Percentiles rank a stretch among this genome's conserved stretches.
Evolutionary conservation across 768 basidiomycete species (phyloP).

Genomic region (Rhizopogon vinicolor): DNA sequence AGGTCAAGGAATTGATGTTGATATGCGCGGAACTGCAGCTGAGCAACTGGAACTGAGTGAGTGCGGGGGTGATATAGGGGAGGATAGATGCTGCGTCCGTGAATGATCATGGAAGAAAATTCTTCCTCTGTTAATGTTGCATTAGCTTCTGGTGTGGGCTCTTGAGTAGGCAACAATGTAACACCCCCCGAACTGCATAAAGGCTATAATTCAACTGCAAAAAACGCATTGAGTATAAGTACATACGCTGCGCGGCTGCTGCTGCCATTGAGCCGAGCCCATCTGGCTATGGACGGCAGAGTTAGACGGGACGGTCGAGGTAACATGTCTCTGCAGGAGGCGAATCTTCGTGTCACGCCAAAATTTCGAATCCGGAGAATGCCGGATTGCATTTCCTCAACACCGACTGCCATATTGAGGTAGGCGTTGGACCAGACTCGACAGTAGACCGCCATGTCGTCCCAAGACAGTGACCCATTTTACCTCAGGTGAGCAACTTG

Average conservation of each 20-base stretch:
- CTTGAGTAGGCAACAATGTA: neutral
- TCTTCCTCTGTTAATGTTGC: constrained; percentile 31
- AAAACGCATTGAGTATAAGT: neutral
- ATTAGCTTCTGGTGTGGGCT: neutral
- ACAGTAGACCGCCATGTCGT: constrained; percentile 5
- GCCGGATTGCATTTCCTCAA: constrained; percentile 6
- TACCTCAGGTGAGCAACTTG: constrained; percentile 58
- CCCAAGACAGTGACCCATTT: constrained; percentile 67
- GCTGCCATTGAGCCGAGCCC: constrained; percentile 14
- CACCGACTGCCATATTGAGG: neutral
- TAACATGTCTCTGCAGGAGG: constrained; percentile 25
- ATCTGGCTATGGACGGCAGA: constrained; percentile 15
- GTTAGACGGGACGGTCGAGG: constrained; percentile 14
- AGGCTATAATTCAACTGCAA: neutral
- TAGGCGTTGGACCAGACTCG: neutral
- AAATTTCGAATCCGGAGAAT: constrained; percentile 10
- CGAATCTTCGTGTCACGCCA: neutral
- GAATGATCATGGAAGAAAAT: constrained; percentile 50
- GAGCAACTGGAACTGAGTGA: constrained; percentile 73
- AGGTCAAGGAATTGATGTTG: constrained; percentile 62
- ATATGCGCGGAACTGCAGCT: constrained; percentile 81
- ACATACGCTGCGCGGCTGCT: constrained; percentile 12
- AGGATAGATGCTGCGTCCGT: constrained; percentile 54
- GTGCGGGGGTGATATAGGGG: constrained; percentile 56
- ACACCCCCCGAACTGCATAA: neutral